Evolutionary conservation across 1,284 basidiomycete species (phyloP).

Genomic region (Ustilago hordei): DNA sequence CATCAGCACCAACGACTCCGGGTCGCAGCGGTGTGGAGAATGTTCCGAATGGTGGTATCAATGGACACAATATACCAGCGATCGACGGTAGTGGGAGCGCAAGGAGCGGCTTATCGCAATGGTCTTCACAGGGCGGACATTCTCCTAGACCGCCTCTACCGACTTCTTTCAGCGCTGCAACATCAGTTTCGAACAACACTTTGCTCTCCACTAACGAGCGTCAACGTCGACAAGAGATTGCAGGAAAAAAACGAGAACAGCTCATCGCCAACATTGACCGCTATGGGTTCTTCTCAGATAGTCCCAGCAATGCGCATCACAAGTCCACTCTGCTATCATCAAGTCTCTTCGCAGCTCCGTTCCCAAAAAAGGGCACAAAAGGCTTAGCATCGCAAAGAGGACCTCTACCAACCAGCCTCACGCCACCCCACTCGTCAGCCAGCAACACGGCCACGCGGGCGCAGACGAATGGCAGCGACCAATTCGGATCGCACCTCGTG

Average conservation of each 20-base stretch:
- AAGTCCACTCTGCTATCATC: constrained; percentile 25
- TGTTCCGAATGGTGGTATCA: background rate
- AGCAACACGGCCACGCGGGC: background rate
- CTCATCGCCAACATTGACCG: constrained; percentile 54
- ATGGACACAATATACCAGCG: constrained; percentile 8
- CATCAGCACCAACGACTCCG: background rate
- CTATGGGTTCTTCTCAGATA: constrained; percentile 52
- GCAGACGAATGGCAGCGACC: constrained; percentile 8
- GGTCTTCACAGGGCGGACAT: background rate
- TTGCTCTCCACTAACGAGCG: constrained; percentile 45
- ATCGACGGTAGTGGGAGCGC: constrained; percentile 17
- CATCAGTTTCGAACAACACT: constrained; percentile 12
- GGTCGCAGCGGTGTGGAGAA: background rate
- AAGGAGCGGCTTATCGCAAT: constrained; percentile 7
- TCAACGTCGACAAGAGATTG: constrained; percentile 32
- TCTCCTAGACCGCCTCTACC: background rate
- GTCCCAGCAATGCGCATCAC: constrained; percentile 23
- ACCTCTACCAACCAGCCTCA: constrained; percentile 11
- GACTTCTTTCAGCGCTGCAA: constrained; percentile 14
- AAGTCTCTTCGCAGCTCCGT: constrained; percentile 25
- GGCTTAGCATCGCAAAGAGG: background rate
- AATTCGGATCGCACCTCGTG: constrained; percentile 7
- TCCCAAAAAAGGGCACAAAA: constrained; percentile 31
- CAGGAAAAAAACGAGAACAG: constrained; percentile 46
- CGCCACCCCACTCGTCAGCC: background rate